Evolutionary conservation across 257 asterid species (phyloP).

Genomic region (Cruciata laevipes): DNA sequence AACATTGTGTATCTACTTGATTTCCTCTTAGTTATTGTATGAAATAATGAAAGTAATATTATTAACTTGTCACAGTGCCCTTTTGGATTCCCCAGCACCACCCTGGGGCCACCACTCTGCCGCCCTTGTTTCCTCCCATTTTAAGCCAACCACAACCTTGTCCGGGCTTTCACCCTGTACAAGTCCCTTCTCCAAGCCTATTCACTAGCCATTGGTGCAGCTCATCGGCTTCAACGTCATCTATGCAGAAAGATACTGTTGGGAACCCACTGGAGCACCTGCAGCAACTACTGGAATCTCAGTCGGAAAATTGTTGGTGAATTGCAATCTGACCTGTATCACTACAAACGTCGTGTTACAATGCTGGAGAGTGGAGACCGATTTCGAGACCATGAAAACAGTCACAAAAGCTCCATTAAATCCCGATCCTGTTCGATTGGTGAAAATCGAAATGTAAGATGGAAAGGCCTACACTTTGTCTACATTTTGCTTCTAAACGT

Average conservation of each 20-base stretch:
- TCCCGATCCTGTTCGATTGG: background rate
- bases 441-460: background rate
- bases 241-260: background rate
- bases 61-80: background rate
- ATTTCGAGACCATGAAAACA: background rate
- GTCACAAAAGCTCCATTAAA: background rate
- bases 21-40: no score
- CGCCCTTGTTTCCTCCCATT: background rate
- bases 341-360: conserved; percentile 2
- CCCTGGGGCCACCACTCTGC: background rate
- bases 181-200: background rate
- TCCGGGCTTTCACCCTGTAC: background rate
- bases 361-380: conserved; percentile 15
- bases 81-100: background rate
- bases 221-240: background rate
- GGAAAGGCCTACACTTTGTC: background rate
- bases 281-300: background rate
- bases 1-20: no score
- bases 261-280: background rate
- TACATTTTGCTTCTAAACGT: no score
- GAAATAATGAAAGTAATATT: no score
- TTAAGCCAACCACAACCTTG: background rate
- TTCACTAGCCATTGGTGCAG: no score
- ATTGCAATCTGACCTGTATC: conserved; percentile 6
- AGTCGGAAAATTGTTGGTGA: background rate